Evolutionary conservation across 345 rosid species (phyloP).

Genomic region (Aurinia saxatilis): DNA sequence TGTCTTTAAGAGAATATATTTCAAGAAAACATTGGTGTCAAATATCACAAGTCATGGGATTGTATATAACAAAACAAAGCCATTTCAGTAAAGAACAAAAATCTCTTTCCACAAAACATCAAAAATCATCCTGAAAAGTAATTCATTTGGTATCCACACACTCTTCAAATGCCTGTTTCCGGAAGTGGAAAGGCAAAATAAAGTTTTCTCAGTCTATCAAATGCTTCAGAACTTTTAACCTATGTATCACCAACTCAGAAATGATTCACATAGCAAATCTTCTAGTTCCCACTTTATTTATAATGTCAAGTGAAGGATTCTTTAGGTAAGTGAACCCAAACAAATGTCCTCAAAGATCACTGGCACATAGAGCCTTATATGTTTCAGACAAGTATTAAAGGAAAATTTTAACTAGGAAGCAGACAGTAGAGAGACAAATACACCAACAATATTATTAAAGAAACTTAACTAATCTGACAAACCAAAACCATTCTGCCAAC

Average conservation of each 20-base stretch:
- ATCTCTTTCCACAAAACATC: too few species aligned
- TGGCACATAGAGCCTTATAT: neutral
- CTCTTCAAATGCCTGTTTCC: neutral
- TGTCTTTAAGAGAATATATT: too few species aligned
- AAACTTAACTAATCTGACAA: constrained; percentile 25
- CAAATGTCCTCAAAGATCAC: neutral
- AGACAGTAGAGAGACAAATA: constrained; percentile 1
- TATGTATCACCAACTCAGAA: constrained; percentile 7
- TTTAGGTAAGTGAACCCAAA: neutral
- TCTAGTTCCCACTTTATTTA: neutral
- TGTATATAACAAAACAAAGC: neutral
- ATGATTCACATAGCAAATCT: constrained; percentile 4
- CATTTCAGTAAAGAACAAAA: too few species aligned
- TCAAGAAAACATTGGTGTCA: too few species aligned
- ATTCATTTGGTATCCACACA: too few species aligned
- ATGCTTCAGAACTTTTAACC: constrained; percentile 1
- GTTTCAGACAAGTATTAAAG: neutral
- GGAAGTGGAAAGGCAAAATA: neutral
- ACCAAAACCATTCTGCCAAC: constrained; percentile 27
- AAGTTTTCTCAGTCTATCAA: neutral
- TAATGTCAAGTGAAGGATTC: constrained; percentile 1
- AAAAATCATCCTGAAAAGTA: too few species aligned
- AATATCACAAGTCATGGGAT: neutral
- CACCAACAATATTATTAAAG: constrained; percentile 22
- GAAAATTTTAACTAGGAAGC: neutral